Percentiles rank a stretch among this genome's conserved stretches.
phyloP scores from a whole-genome alignment of 2,329 filamentous ascomycete species.

The Xylariaceae sp. region DNA sequence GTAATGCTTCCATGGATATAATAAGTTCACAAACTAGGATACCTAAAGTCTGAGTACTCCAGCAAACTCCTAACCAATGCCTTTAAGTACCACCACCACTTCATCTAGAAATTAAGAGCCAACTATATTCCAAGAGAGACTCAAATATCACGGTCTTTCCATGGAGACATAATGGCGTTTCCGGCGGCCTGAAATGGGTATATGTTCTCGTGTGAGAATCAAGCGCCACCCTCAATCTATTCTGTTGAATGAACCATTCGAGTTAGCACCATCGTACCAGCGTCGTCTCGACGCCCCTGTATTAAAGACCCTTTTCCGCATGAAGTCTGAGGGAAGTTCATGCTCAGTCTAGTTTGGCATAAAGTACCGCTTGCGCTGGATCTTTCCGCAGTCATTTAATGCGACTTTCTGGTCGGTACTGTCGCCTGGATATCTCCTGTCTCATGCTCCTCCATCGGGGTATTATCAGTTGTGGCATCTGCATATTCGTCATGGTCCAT shows the following conservation, averaged over 20 bases:
- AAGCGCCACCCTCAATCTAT: not conserved
- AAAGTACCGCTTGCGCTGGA: not conserved
- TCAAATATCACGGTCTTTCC: not conserved
- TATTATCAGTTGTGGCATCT: conserved; percentile 17
- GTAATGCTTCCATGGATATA: too few species aligned
- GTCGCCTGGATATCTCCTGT: conserved; percentile 1
- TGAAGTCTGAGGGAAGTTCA: conserved; percentile 3
- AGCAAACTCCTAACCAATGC: not conserved
- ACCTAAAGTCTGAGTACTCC: too few species aligned
- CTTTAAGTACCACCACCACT: not conserved
- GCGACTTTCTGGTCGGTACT: not conserved
- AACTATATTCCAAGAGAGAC: not conserved
- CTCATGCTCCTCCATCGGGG: conserved; percentile 9
- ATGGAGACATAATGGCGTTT: not conserved
- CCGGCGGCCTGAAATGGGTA: not conserved
- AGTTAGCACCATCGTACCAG: conserved; percentile 6
- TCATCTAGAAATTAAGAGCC: not conserved
- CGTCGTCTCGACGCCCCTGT: not conserved
- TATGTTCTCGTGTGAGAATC: not conserved
- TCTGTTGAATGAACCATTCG: conserved; percentile 1
- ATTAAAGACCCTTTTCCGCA: conserved; percentile 2
- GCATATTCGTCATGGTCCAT: conserved; percentile 9
- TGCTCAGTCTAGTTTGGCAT: not conserved
- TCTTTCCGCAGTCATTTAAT: not conserved
- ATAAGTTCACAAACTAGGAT: too few species aligned